Conservation (phyloP, 1,139 yeast genomes). For the Wickerhamomyces sp. region DNA sequence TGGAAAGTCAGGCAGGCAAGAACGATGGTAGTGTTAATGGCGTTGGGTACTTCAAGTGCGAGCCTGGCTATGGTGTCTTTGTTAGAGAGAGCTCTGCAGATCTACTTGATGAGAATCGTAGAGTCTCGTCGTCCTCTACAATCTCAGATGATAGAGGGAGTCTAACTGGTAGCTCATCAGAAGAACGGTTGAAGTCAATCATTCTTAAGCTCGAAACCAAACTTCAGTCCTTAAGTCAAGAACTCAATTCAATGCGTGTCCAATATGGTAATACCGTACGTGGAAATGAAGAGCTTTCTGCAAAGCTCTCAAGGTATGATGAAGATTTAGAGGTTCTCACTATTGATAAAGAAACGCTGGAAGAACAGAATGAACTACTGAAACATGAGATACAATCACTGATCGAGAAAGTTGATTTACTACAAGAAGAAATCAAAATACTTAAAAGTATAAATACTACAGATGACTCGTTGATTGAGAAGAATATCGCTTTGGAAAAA, state of each 20-base stretch:
- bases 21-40: slow-evolving; percentile 78
- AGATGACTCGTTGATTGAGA: slow-evolving; percentile 2
- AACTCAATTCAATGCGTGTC: slow-evolving; percentile 26
- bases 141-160: not conserved
- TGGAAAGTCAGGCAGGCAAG: slow-evolving; percentile 61
- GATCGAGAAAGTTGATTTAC: slow-evolving; percentile 32
- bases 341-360: slow-evolving; percentile 51
- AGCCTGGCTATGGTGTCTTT: slow-evolving; percentile 52
- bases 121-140: not conserved
- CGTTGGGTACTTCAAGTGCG: slow-evolving; percentile 52
- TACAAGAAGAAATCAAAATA: slow-evolving; percentile 33
- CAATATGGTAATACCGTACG: slow-evolving; percentile 21
- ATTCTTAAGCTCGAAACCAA: slow-evolving; percentile 42
- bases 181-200: slow-evolving; percentile 30
- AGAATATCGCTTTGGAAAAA: slow-evolving; percentile 21
- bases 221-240: slow-evolving; percentile 30
- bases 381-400: slow-evolving; percentile 32
- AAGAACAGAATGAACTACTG: slow-evolving; percentile 37
- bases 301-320: slow-evolving; percentile 31
- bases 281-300: slow-evolving; percentile 25
- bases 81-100: slow-evolving; percentile 32
- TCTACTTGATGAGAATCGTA: not conserved
- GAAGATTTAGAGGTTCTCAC: slow-evolving; percentile 48
- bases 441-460: slow-evolving; percentile 15
- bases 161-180: not conserved